Conservation (phyloP, 192 early-diverging fungal species). For the Entomortierella parvispora region DNA sequence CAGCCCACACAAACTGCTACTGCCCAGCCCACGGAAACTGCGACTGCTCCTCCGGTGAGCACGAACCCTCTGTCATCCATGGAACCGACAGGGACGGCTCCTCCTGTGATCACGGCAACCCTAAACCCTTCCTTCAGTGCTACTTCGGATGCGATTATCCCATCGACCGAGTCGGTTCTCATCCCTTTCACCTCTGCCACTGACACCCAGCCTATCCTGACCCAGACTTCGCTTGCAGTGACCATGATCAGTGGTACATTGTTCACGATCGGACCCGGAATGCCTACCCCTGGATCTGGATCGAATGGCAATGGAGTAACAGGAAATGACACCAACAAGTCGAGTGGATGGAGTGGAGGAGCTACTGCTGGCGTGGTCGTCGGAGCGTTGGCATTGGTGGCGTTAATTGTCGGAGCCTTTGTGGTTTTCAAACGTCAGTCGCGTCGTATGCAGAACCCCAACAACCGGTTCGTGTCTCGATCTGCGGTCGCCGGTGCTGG, state of each 20-base stretch:
- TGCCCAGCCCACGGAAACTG: slow-evolving; percentile 2
- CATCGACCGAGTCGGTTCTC: slow-evolving; percentile 10
- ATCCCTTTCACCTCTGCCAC: slow-evolving; percentile 6
- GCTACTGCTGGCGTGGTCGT: slow-evolving; percentile 33
- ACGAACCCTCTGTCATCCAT: no score
- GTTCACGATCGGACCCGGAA: slow-evolving; percentile 18
- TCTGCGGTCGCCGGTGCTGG: slow-evolving; percentile 32
- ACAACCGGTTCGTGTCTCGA: slow-evolving; percentile 37
- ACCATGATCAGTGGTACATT: slow-evolving; percentile 39
- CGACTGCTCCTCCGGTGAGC: slow-evolving; percentile 1
- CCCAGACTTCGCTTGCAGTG: slow-evolving; percentile 15
- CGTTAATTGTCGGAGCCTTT: slow-evolving; percentile 39
- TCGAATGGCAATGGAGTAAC: background rate
- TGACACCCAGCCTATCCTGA: slow-evolving; percentile 14
- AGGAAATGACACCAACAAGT: slow-evolving; percentile 15
- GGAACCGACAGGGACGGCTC: background rate
- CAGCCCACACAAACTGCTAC: background rate
- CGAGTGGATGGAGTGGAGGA: slow-evolving; percentile 21
- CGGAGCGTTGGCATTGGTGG: slow-evolving; percentile 24
- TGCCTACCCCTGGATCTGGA: background rate
- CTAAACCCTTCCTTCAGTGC: slow-evolving; percentile 8
- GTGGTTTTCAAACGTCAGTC: slow-evolving; percentile 45
- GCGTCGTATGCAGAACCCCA: slow-evolving; percentile 43
- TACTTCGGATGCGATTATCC: background rate
- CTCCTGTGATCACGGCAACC: slow-evolving; percentile 9